A percentile compares a stretch with the other conserved stretches of the same genome.
Conservation (phyloP, 306 rosid genomes). For the Mucuna pruriens region DNA sequence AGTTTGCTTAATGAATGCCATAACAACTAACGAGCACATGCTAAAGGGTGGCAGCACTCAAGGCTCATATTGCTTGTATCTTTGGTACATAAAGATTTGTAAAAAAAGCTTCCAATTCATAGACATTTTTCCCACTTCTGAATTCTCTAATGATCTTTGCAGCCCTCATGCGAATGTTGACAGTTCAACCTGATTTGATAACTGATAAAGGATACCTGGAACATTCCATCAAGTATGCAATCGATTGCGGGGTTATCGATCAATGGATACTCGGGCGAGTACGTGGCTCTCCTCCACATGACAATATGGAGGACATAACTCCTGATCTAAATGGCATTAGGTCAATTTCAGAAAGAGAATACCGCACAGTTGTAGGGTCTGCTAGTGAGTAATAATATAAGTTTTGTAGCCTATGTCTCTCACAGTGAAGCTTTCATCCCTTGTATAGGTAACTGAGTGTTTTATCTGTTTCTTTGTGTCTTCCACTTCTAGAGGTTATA, state of each 20-base stretch:
- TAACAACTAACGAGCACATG: constrained; percentile 26
- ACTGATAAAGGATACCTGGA: constrained; percentile 81
- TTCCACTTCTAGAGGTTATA: constrained; percentile 39
- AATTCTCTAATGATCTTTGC: constrained; percentile 42
- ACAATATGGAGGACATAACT: constrained; percentile 60
- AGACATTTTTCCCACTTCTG: constrained; percentile 33
- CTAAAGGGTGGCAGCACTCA: not conserved
- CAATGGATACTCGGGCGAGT: constrained; percentile 78
- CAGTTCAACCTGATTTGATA: constrained; percentile 72
- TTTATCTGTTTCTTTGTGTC: constrained; percentile 28
- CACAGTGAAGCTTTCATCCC: constrained; percentile 15
- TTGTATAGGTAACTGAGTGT: constrained; percentile 50
- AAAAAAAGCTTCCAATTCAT: not conserved
- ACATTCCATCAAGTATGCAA: constrained; percentile 77
- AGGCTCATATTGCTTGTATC: not conserved
- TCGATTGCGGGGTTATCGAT: constrained; percentile 83
- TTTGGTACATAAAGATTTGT: not conserved
- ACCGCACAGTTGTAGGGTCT: constrained; percentile 59
- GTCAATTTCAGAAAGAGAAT: constrained; percentile 69
- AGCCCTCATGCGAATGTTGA: constrained; percentile 85
- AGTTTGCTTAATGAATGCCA: constrained; percentile 27
- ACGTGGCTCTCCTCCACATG: constrained; percentile 76
- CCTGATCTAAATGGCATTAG: constrained; percentile 78
- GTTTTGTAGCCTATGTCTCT: constrained; percentile 38
- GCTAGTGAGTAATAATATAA: constrained; percentile 46